Conservation (phyloP, 192 early-diverging fungal species). For the Podila epicladia region DNA sequence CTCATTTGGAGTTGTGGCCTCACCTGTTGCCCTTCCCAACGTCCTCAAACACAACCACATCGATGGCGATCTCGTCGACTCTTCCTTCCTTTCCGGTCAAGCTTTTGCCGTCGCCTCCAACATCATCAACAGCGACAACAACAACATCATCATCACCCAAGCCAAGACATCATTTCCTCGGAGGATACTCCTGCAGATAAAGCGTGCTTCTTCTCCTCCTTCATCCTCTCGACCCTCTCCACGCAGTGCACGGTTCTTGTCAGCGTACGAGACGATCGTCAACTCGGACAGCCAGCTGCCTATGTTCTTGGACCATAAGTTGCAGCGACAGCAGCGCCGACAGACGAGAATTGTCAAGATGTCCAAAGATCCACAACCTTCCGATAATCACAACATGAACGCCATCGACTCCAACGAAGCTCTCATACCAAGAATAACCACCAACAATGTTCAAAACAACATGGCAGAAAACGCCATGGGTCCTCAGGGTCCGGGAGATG, state of each 20-base stretch:
- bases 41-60: not conserved
- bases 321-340: not conserved
- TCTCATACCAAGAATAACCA: too few relatives aligned
- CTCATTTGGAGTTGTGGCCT: not conserved
- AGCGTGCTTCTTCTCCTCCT: not conserved
- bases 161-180: too few relatives aligned
- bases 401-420: too few relatives aligned
- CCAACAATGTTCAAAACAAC: too few relatives aligned
- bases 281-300: constrained; percentile 3
- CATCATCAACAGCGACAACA: too few relatives aligned
- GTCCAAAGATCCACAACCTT: too few relatives aligned
- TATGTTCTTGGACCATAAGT: not conserved
- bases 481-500: not conserved
- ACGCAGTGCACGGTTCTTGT: not conserved
- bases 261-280: not conserved
- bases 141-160: too few relatives aligned
- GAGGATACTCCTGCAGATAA: not conserved
- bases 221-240: not conserved
- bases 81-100: too few relatives aligned
- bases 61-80: not conserved
- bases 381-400: too few relatives aligned
- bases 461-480: too few relatives aligned
- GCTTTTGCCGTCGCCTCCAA: too few relatives aligned
- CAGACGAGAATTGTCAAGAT: not conserved
- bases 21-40: not conserved